Conservation (phyloP, 1,139 yeast genomes). For the Diutina rugosa region DNA sequence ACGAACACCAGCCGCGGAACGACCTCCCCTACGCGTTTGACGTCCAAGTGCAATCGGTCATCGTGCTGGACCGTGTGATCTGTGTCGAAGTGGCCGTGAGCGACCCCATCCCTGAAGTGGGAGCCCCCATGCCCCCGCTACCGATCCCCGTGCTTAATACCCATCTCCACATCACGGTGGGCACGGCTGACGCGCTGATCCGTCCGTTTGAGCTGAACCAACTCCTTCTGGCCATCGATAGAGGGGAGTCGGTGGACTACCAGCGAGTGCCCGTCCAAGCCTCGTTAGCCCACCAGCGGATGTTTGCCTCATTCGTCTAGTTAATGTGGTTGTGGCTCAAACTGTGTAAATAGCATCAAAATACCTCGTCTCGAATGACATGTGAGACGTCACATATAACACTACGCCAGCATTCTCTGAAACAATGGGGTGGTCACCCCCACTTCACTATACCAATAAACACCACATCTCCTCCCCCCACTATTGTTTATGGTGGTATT, state of each 20-base stretch:
- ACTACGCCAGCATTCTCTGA: too few species aligned
- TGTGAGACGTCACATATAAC: too few species aligned
- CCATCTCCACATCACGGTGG: conserved; percentile 66
- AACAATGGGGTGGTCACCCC: too few species aligned
- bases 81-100: conserved; percentile 35
- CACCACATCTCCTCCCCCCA: not conserved
- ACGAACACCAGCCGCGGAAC: not conserved
- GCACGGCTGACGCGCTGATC: conserved; percentile 27
- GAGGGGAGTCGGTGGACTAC: not conserved
- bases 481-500: not conserved
- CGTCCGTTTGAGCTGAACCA: conserved; percentile 1
- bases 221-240: not conserved
- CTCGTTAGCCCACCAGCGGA: not conserved
- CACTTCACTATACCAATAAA: too few species aligned
- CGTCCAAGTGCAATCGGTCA: conserved; percentile 29
- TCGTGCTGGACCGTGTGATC: conserved; percentile 36
- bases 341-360: not conserved
- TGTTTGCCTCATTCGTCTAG: conserved; percentile 1
- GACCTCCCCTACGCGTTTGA: conserved; percentile 20
- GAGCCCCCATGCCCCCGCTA: conserved; percentile 9
- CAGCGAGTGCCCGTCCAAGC: not conserved
- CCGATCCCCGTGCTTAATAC: conserved; percentile 24
- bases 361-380: too few species aligned
- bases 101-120: conserved; percentile 6
- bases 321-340: not conserved